Evolutionary conservation across 1,284 basidiomycete genomes (phyloP).

Genomic region (Leccinum proximum): DNA sequence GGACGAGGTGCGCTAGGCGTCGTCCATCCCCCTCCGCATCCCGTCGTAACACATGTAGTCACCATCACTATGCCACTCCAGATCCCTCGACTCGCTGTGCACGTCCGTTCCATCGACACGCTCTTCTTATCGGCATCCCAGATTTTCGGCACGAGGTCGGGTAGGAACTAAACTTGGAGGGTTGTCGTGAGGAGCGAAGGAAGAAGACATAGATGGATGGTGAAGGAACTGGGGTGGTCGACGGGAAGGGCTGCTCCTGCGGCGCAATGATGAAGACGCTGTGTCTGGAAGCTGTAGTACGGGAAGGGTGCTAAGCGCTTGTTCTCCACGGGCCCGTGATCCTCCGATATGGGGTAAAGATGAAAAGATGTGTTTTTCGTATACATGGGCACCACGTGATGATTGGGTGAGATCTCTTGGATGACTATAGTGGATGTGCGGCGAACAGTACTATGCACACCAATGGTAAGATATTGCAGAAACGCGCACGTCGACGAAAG

Average conservation of each 20-base stretch:
- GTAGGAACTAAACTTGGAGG: slow-evolving; percentile 9
- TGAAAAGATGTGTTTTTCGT: slow-evolving; percentile 34
- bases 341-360: slow-evolving; percentile 23
- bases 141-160: slow-evolving; percentile 10
- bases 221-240: slow-evolving; percentile 17
- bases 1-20: too few species aligned
- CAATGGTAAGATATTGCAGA: slow-evolving; percentile 7
- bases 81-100: too few species aligned
- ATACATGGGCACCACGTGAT: slow-evolving; percentile 24
- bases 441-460: slow-evolving; percentile 66
- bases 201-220: slow-evolving; percentile 22
- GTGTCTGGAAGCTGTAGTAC: slow-evolving; percentile 15
- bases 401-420: slow-evolving; percentile 46
- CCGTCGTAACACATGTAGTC: too few species aligned
- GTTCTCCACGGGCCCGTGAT: slow-evolving; percentile 20
- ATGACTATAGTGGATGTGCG: slow-evolving; percentile 92
- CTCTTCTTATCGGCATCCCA: too few species aligned
- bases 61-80: too few species aligned
- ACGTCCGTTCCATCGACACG: too few species aligned
- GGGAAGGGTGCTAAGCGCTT: slow-evolving; percentile 16
- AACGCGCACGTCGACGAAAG: slow-evolving; percentile 1
- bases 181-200: slow-evolving; percentile 14
- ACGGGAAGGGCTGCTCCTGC: slow-evolving; percentile 25
- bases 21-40: too few species aligned
- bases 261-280: slow-evolving; percentile 16